Evolutionary conservation across 1,284 basidiomycete genomes (phyloP).

Genomic region (Leccinum angustisporum): DNA sequence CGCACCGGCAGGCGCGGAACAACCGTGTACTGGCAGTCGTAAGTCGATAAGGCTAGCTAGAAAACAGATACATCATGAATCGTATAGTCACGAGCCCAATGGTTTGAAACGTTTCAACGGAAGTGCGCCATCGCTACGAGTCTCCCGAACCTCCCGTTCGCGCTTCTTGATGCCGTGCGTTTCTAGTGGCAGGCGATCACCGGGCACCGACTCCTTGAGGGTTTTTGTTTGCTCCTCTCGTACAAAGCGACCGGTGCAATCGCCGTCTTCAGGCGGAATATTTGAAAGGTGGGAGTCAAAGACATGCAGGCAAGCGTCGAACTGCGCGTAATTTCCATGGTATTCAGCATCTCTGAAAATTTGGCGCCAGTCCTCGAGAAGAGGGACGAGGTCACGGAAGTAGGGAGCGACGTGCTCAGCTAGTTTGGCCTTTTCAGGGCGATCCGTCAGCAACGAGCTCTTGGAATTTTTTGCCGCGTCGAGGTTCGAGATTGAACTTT

Average conservation of each 20-base stretch:
- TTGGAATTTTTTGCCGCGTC: not conserved
- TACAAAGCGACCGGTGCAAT: not conserved
- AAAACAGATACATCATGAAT: not conserved
- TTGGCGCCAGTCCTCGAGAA: not conserved
- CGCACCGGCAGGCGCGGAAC: no score
- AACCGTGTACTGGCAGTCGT: no score
- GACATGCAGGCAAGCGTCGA: not conserved
- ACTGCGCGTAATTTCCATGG: not conserved
- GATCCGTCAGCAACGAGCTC: not conserved
- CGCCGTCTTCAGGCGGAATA: not conserved
- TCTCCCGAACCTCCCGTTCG: not conserved
- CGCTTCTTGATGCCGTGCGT: not conserved
- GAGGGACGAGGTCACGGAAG: not conserved
- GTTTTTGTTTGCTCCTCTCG: not conserved
- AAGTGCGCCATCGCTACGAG: not conserved
- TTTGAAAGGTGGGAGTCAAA: not conserved
- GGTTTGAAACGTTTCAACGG: not conserved
- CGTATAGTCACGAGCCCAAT: not conserved
- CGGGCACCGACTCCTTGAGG: not conserved
- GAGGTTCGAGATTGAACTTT: not conserved
- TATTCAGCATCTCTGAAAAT: not conserved
- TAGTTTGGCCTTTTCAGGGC: not conserved
- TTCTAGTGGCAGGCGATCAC: no score
- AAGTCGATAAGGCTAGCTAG: not conserved
- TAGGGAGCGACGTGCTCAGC: not conserved